Percentiles rank a stretch among this genome's conserved stretches.
phyloP scores from a whole-genome alignment of 2,329 filamentous ascomycete species.

The Fonsecaea erecta region DNA sequence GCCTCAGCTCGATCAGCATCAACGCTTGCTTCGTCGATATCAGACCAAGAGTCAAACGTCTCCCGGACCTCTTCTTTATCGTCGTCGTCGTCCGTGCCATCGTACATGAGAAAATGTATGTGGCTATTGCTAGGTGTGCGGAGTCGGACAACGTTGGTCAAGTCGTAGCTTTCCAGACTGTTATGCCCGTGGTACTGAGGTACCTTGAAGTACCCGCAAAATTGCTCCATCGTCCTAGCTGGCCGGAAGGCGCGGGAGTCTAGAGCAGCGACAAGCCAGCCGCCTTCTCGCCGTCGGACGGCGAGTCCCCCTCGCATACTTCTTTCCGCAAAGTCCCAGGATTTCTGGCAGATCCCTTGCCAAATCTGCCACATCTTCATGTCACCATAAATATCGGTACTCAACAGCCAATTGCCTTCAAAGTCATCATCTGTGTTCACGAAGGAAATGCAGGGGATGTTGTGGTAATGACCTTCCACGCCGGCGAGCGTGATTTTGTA shows the following conservation, averaged over 20 bases:
- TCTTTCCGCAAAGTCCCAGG: conserved; percentile 35
- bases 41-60: conserved; percentile 29
- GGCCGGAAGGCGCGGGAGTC: conserved; percentile 50
- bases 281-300: conserved; percentile 39
- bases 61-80: conserved; percentile 29
- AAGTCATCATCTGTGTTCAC: conserved; percentile 62
- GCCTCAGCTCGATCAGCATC: not conserved
- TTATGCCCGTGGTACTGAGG: conserved; percentile 31
- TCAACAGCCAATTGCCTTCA: conserved; percentile 61
- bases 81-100: conserved; percentile 23
- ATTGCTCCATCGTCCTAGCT: conserved; percentile 44
- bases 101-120: conserved; percentile 27
- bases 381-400: conserved; percentile 60
- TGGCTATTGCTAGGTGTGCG: conserved; percentile 35
- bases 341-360: conserved; percentile 43
- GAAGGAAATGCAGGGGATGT: conserved; percentile 64
- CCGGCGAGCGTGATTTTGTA: conserved; percentile 49
- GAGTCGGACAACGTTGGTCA: conserved; percentile 34
- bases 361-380: conserved; percentile 57
- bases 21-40: conserved; percentile 16
- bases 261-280: conserved; percentile 54
- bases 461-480: conserved; percentile 46
- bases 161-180: conserved; percentile 34
- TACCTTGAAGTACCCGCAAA: conserved; percentile 44
- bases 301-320: conserved; percentile 17